phyloP scores from a whole-genome alignment of 352 stramenopile species.

The Pythium angustatum region DNA sequence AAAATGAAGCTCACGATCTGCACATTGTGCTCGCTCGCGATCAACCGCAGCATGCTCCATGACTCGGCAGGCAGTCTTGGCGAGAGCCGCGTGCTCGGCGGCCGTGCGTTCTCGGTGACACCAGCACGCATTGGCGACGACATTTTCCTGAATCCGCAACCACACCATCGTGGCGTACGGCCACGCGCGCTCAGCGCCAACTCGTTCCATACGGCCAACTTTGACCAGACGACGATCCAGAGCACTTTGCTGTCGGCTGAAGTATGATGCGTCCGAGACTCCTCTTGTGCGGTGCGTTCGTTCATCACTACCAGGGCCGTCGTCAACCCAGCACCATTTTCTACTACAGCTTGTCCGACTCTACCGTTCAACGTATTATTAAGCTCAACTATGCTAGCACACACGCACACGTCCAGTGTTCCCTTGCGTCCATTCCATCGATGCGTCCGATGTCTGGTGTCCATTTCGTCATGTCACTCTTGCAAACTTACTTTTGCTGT shows the following conservation, averaged over 20 bases:
- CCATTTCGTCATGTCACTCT: background rate
- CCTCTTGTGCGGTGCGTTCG: background rate
- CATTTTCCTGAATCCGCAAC: background rate
- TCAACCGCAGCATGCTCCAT: constrained; percentile 65
- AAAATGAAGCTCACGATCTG: constrained; percentile 89
- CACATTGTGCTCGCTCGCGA: constrained; percentile 70
- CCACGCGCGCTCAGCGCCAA: constrained; percentile 58
- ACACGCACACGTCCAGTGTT: too few relatives aligned
- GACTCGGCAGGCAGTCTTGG: constrained; percentile 39
- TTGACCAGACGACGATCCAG: constrained; percentile 57
- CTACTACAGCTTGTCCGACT: too few relatives aligned
- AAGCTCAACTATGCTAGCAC: too few relatives aligned
- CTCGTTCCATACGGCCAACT: constrained; percentile 83
- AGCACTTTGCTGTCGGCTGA: constrained; percentile 29
- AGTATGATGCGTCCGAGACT: constrained; percentile 6
- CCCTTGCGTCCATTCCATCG: too few relatives aligned
- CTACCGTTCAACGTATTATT: too few relatives aligned
- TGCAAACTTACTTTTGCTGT: too few relatives aligned
- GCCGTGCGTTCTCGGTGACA: constrained; percentile 52
- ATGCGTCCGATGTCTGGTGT: too few relatives aligned
- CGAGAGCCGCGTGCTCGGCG: constrained; percentile 32
- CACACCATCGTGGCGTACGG: background rate
- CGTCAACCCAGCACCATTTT: too few relatives aligned
- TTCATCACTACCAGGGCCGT: too few relatives aligned
- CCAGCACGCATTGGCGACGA: constrained; percentile 34